Base-by-base conservation (phyloP, 805 yeast genomes). In the Cyberlindnera maclurae region DNA sequence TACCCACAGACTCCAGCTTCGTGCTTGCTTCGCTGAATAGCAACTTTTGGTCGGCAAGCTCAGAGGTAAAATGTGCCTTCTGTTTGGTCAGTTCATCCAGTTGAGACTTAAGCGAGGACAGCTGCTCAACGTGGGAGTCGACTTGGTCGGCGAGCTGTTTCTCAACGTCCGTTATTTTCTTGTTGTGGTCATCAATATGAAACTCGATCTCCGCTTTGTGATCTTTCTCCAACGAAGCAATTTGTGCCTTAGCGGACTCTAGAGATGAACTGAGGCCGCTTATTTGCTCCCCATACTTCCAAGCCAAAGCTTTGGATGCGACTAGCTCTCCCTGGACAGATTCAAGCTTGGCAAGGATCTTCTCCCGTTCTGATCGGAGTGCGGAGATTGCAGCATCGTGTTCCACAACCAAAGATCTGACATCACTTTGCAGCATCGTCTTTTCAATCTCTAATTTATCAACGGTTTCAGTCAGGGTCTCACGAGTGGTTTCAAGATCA, bases 271-370 rank as follows among this genome's bases (percentile, higher is more conserved):
- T 38, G 12, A 52, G 31, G 8, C 46, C 40, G 12, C 38, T 29
- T 8, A 45, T 36, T 28, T 46, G 39, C 6, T 31, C 30, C 17
- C 41, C 45, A 17, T 38, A 37, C 12, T 42, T 33, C 16, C 16
- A 29, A 22, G 42, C 26, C 1, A 33, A 29, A 8, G 37, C 16
- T 17, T 41, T 39, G 4, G 38, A 37, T 5, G 34, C 5, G 3
- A 42, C 49, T 5, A 52, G 31, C 11, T 53, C 54, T 4, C 40
- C 4, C 12, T 40, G 24, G 26, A 51, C 12, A 8, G 29, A 26
- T 1, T 27, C 5, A 2, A 44, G 5, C 3, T 29, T 29, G 11
- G 41, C 15, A 2, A 42, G 31, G 15, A 37, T 30, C 8, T 33
- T 27, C 6, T 35, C 29, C 3, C 33, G 43, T 5, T 32, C 16